Percentiles rank a stretch among this genome's conserved stretches.
Conservation (phyloP, 345 rosid species). For the Hibiscus tridactylites region DNA sequence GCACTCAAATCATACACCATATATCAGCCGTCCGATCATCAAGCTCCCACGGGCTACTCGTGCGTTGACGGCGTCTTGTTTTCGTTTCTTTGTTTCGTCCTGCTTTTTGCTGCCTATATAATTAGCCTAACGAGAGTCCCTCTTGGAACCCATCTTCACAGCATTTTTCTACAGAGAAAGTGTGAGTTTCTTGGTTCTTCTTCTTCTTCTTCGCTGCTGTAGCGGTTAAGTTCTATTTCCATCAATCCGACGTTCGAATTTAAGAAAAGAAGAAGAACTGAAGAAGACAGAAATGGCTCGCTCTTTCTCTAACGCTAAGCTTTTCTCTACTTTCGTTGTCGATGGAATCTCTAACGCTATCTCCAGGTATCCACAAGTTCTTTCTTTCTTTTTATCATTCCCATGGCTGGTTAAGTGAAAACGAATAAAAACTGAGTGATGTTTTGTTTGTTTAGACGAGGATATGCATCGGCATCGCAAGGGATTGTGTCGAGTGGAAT, state of each 20-base stretch:
- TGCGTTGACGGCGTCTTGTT: neutral
- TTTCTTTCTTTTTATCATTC: neutral
- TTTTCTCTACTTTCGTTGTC: constrained; percentile 27
- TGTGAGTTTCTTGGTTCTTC: neutral
- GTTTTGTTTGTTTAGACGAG: constrained; percentile 21
- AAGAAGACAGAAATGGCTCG: neutral
- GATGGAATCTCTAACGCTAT: constrained; percentile 30
- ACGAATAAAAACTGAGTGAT: neutral
- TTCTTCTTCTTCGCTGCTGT: neutral
- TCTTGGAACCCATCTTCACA: neutral
- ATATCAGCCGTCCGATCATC: neutral
- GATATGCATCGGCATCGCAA: constrained; percentile 30
- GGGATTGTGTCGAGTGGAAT: constrained; percentile 17
- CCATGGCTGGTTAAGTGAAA: neutral
- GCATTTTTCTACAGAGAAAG: neutral
- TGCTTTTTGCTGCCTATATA: neutral
- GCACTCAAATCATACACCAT: neutral
- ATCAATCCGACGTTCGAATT: neutral
- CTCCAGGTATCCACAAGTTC: constrained; percentile 19
- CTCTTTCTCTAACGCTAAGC: constrained; percentile 21
- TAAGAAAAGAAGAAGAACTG: neutral
- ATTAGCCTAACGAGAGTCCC: neutral
- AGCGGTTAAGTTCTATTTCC: neutral
- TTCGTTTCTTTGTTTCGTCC: no score
- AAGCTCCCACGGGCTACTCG: no score